Conservation (phyloP, 495 filamentous ascomycete species). For the Podospora pseudoanserina region DNA sequence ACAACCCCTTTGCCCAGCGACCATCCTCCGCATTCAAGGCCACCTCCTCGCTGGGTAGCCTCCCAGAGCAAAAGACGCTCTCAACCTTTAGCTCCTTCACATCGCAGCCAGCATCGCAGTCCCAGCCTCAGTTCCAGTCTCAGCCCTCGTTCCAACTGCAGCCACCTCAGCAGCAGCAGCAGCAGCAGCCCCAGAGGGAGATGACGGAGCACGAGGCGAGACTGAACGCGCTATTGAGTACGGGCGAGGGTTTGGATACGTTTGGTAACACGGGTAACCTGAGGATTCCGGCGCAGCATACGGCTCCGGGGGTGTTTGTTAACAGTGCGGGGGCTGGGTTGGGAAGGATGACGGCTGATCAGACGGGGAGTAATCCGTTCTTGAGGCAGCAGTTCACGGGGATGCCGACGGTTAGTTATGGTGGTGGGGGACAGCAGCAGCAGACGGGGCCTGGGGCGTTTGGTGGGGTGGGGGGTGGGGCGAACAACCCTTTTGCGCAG, state of each 20-base stretch:
- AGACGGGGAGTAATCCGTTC: constrained; percentile 91
- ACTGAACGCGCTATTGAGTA: constrained; percentile 83
- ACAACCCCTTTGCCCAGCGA: constrained; percentile 83
- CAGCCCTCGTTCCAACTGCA: constrained; percentile 24
- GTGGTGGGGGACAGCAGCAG: constrained; percentile 50
- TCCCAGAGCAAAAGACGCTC: constrained; percentile 68
- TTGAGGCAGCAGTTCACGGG: constrained; percentile 75
- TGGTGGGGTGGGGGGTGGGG: constrained; percentile 37
- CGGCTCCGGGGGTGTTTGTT: constrained; percentile 92
- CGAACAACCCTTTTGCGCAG: constrained; percentile 72
- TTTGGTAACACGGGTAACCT: constrained; percentile 94
- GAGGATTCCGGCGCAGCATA: constrained; percentile 95
- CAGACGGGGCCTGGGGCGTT: constrained; percentile 71
- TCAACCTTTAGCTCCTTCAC: constrained; percentile 38
- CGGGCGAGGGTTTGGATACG: constrained; percentile 90
- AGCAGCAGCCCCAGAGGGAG: constrained; percentile 50
- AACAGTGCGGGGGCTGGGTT: constrained; percentile 84
- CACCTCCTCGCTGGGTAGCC: constrained; percentile 57
- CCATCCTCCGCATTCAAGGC: constrained; percentile 41
- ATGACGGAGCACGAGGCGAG: constrained; percentile 74
- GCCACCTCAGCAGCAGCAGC: constrained; percentile 33
- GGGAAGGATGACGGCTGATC: constrained; percentile 63
- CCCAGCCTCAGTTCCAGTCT: constrained; percentile 25
- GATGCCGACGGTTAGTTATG: constrained; percentile 60
- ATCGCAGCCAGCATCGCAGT: constrained; percentile 23